Evolutionary conservation across 2,329 filamentous ascomycete species (phyloP).

Genomic region (Didymosphaeria variabile): DNA sequence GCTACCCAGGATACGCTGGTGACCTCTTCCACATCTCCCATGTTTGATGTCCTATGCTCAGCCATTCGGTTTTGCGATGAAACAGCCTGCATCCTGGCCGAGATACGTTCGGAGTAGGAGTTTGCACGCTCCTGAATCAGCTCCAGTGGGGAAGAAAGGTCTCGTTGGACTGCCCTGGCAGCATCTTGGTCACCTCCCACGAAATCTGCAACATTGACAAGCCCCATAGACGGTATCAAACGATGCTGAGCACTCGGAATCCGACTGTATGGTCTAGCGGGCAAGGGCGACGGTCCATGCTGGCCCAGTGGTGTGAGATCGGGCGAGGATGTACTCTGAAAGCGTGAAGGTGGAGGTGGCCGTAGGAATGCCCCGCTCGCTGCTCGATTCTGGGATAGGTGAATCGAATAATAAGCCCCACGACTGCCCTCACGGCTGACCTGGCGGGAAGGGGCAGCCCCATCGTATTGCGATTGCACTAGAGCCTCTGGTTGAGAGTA

Average conservation of each 20-base stretch:
- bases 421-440: constrained; percentile 23
- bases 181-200: constrained; percentile 28
- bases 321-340: constrained; percentile 26
- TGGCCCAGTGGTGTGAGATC: constrained; percentile 19
- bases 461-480: constrained; percentile 34
- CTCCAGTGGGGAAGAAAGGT: constrained; percentile 40
- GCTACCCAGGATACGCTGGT: background rate
- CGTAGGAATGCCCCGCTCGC: constrained; percentile 9
- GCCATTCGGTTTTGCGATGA: constrained; percentile 12
- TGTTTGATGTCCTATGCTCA: constrained; percentile 12
- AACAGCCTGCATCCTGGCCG: constrained; percentile 8
- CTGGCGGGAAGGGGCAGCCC: constrained; percentile 27
- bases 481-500: constrained; percentile 24
- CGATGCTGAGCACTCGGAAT: constrained; percentile 17
- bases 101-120: constrained; percentile 22
- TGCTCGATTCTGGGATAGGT: constrained; percentile 23
- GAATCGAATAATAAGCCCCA: constrained; percentile 35
- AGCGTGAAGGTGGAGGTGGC: constrained; percentile 16
- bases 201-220: constrained; percentile 24
- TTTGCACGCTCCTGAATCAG: constrained; percentile 31
- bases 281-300: constrained; percentile 25
- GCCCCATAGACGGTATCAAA: constrained; percentile 19
- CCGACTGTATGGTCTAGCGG: constrained; percentile 27
- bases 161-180: constrained; percentile 26
- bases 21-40: constrained; percentile 8